These are phyloP conservation scores for Fistulinella cinereoalba DNA, from an alignment of 1,284 basidiomycete species.

Conservation along the genomic window DNA sequence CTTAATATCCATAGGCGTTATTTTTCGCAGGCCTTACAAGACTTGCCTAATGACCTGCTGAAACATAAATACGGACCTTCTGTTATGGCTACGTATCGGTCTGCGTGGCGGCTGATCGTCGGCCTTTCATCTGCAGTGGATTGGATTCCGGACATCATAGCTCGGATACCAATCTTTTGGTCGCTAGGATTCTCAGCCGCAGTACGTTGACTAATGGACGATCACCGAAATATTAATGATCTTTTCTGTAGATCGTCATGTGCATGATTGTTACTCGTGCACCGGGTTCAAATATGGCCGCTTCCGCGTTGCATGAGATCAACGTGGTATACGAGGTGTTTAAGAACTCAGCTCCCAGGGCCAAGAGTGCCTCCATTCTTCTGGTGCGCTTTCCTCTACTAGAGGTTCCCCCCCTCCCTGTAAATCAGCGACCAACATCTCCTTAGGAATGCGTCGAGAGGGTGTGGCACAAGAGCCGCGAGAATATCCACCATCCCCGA, in stretches of 20 bases:
- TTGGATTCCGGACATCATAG: slow-evolving; percentile 39
- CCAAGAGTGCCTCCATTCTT: slow-evolving; percentile 48
- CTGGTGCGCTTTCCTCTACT: slow-evolving; percentile 41
- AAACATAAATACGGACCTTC: slow-evolving; percentile 64
- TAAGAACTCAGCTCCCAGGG: slow-evolving; percentile 46
- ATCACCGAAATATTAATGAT: background rate
- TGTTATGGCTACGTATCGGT: slow-evolving; percentile 66
- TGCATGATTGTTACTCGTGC: slow-evolving; percentile 60
- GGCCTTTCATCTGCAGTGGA: slow-evolving; percentile 44
- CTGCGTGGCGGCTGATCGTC: slow-evolving; percentile 61
- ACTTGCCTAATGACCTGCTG: slow-evolving; percentile 53
- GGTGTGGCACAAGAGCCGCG: slow-evolving; percentile 52
- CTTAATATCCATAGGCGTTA: slow-evolving; percentile 67
- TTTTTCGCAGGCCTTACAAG: slow-evolving; percentile 62
- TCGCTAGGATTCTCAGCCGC: slow-evolving; percentile 59
- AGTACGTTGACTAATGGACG: slow-evolving; percentile 40
- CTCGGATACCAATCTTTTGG: slow-evolving; percentile 54
- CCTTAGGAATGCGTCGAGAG: slow-evolving; percentile 48
- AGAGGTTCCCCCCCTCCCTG: background rate
- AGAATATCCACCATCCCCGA: slow-evolving; percentile 40
- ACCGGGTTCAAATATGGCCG: slow-evolving; percentile 53
- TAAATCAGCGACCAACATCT: background rate
- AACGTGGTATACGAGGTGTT: slow-evolving; percentile 50
- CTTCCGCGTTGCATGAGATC: slow-evolving; percentile 56
- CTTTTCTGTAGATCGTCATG: slow-evolving; percentile 56